Base-by-base conservation (phyloP, 2,329 filamentous ascomycete species). In the Claviceps digitariae region DNA sequence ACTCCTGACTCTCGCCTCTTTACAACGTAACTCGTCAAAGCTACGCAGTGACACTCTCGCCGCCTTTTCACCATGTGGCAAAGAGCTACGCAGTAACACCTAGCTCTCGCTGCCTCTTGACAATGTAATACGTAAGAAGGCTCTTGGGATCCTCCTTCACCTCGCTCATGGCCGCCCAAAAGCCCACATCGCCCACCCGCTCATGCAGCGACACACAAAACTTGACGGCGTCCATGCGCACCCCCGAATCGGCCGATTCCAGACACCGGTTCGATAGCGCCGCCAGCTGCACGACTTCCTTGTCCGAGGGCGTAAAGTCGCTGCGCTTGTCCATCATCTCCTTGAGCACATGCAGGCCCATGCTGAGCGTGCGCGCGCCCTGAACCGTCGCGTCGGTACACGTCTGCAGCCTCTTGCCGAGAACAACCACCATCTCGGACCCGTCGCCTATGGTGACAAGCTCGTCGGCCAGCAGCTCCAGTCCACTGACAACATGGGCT, bases 41-140 rank as follows among this genome's bases (percentile, higher is more conserved):
- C n/a, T n/a, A n/a, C n/a, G n/a, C n/a, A n/a, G n/a, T n/a, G n/a
- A n/a, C n/a, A n/a, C n/a, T n/a, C n/a, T n/a, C n/a, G n/a, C n/a
- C n/a, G n/a, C n/a, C n/a, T n/a, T n/a, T n/a, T n/a, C n/a, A n/a
- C n/a, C n/a, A n/a, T n/a, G n/a, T n/a, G n/a, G n/a, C n/a, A n/a
- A n/a, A n/a, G n/a, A n/a, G n/a, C 25, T 44, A 41, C 12, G 29
- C 47, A 48, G 20, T 20, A 9, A 15, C 17, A 13, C 52, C 60
- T 54, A 66, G 64, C 67, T 84, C 81, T 51, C 80, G 71, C 67
- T 84, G 81, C 64, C 76, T 74, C 73, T 84, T 84, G 43, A 86
- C 86, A 62, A 90, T 84, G 66, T 90, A 90, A 64, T 90, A 90
- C 10, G 84, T 90, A 61, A 90, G 82, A 56, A 90, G 67, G 59